Base-by-base conservation (phyloP, 1,284 basidiomycete genomes). In the Pseudozyma sp. region DNA sequence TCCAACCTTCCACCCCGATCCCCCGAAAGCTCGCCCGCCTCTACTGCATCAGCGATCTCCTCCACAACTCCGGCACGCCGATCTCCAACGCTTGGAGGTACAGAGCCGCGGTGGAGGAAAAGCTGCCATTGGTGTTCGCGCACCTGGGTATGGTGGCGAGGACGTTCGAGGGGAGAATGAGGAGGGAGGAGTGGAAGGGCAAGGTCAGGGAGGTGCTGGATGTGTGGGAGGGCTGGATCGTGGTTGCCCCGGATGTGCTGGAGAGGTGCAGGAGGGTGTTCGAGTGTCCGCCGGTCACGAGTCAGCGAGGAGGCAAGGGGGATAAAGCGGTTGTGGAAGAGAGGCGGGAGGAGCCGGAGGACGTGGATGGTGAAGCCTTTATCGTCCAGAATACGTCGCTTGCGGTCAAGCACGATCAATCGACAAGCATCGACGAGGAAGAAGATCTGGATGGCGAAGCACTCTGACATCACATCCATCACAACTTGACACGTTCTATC, bases 11-110 rank as follows among this genome's bases (percentile, higher is more conserved):
- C 16, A 99, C 97, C 0, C 91, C 97, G 0, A 92, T 99, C 11
- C 95, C 97, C 39, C 90, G 95, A 72, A 99, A 99, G 84, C 89
- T 99, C 50, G 94, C 97, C 7, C 90, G 97, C 8, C 89, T 99
- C 30, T 91, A 97, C 85, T 89, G 97, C 48, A 92, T 99, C 56
- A 97, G 94, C 79, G 97, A 99, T 82, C 97, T 99, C 69, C 88
- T 99, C 31, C 94, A 98, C 86, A 99, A 99, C 84, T 94, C 93
- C 3, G 94, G 94, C 40, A 91, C 91, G 5, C 87, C 93, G 4
- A 88, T 94, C 9, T 91, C 92, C 2, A 91, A 79, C 84, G 93
- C 93, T 16, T 84, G 75, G 75, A 35, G 60, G 30, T 82, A 78
- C 57, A 54, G 74, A 10, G 54, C 59, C 8, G 61, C 61, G 5